Percentiles rank a stretch among this genome's conserved stretches.
These are phyloP conservation scores for Wickerhamiella vanderwaltii DNA, from an alignment of 805 yeast species.

Conservation along the genomic window DNA sequence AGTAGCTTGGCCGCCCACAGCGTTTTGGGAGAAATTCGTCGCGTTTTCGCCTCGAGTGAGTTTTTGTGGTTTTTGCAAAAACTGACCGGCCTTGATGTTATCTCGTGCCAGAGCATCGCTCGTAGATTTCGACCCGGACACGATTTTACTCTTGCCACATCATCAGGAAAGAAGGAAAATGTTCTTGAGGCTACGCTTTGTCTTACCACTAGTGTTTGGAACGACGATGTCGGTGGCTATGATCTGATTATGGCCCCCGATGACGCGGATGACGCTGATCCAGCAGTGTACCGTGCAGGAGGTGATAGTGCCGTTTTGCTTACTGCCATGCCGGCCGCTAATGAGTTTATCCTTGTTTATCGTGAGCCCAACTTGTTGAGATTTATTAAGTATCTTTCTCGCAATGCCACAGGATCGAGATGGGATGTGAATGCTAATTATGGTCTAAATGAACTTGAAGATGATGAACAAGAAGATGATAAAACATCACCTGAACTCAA, in stretches of 20 bases:
- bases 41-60: conserved; percentile 45
- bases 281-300: conserved; percentile 63
- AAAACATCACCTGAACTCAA: neutral
- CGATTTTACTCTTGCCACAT: conserved; percentile 85
- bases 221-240: conserved; percentile 76
- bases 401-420: conserved; percentile 76
- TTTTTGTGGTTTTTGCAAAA: conserved; percentile 58
- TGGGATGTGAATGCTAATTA: conserved; percentile 84
- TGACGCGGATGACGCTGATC: conserved; percentile 46
- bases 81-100: conserved; percentile 47
- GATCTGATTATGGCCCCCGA: conserved; percentile 65
- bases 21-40: conserved; percentile 40
- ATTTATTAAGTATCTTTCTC: conserved; percentile 84
- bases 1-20: conserved; percentile 20
- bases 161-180: conserved; percentile 33
- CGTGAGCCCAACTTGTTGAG: conserved; percentile 80
- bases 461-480: neutral
- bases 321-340: conserved; percentile 76
- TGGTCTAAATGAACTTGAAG: conserved; percentile 45
- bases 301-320: conserved; percentile 66
- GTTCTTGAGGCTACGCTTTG: conserved; percentile 69
- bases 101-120: conserved; percentile 55
- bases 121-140: conserved; percentile 91
- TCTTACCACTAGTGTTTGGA: conserved; percentile 84
- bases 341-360: conserved; percentile 59